Evolutionary conservation across 2,329 filamentous ascomycete genomes (phyloP), one percentile per base, ranked within the genome.

Genomic region (Neonectria sp.): DNA sequence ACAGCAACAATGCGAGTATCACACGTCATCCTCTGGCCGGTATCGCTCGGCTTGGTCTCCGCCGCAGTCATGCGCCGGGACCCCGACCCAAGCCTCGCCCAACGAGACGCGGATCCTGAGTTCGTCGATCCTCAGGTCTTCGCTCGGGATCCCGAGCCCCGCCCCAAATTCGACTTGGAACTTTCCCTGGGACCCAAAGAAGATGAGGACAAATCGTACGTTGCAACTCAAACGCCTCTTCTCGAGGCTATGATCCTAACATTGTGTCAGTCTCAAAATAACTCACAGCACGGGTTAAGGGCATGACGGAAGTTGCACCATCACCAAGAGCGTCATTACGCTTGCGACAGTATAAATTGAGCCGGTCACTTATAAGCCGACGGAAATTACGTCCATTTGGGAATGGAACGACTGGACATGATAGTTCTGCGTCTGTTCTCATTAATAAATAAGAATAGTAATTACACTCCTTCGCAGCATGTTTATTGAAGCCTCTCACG

Each of bases 1-100:
- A 24, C 33, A 56, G 33, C 53, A 29, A 52, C 6, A 6, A 52
- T 52, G 49, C 21, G 29, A 33, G 8, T 6, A 12, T 52, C 49
- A 3, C 29, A 33, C n/a, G 13, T 33, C 17, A 17, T 52, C 49
- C 49, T 52, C 17, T 29, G 29, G 49, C 49, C 49, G 17, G 49
- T 17, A 17, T 52, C 49, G 4, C 49, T 52, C 29, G 27, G 49
- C 29, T 17, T 52, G 29, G 49, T 52, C 27, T 52, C 49, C 15
- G 49, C 49, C 29, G 49, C 27, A 31, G 49, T 35, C 49, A 52
- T 33, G 49, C 49, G 29, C 49, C 27, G 49, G 27, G 48, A 52
- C 17, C 5, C 49, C 6, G 49, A 52, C 4, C 17, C 49, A n/a
- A 29, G 15, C 49, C 15, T 33, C 17, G 49, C 4, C 49, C 15